Evolutionary conservation across 208 protist genomes (phyloP).

Genomic region (Leishmania guyanensis): DNA sequence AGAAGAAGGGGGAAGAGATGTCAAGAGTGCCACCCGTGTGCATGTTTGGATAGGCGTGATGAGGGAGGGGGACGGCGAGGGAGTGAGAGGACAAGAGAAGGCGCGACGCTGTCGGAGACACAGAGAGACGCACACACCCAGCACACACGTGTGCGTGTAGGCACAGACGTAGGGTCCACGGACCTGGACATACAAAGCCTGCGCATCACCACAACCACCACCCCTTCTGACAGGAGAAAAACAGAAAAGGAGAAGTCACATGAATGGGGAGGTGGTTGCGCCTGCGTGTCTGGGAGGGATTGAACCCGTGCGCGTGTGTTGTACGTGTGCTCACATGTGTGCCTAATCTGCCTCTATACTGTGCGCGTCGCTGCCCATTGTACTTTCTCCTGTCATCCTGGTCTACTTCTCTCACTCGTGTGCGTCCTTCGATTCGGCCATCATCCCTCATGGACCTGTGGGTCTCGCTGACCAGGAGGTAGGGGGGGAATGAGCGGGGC

Average conservation of each 20-base stretch:
- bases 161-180: neutral
- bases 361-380: neutral
- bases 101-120: neutral
- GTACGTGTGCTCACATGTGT: neutral
- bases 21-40: neutral
- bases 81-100: neutral
- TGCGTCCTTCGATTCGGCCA: neutral
- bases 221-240: neutral
- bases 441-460: too few species aligned
- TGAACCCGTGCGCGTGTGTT: neutral
- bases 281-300: neutral
- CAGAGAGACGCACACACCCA: neutral
- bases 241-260: neutral
- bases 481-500: neutral
- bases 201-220: neutral
- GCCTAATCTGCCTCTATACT: neutral
- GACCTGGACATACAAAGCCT: neutral
- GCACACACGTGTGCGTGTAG: neutral
- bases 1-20: neutral
- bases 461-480: neutral
- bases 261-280: neutral
- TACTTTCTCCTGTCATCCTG: neutral
- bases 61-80: neutral
- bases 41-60: neutral
- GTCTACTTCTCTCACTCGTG: neutral